Conservation (phyloP, 441 rosid species). For the Gossypium gossypioides region DNA sequence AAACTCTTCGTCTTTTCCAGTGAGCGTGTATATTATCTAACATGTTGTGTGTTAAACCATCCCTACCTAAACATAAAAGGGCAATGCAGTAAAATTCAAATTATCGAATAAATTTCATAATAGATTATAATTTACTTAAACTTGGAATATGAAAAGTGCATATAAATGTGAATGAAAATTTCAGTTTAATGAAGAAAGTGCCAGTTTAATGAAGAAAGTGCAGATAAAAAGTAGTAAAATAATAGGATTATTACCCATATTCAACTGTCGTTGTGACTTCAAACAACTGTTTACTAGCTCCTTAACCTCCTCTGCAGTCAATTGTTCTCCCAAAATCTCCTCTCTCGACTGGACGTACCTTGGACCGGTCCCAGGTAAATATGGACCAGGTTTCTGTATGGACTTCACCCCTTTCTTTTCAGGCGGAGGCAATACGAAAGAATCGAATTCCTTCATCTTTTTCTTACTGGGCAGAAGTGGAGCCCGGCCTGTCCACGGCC, state of each 20-base stretch:
- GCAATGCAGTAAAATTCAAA: neutral
- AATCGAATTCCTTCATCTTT: conserved; percentile 71
- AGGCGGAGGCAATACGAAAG: conserved; percentile 67
- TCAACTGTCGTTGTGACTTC: conserved; percentile 65
- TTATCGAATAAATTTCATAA: neutral
- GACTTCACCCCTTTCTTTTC: conserved; percentile 78
- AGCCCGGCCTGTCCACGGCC: conserved; percentile 93
- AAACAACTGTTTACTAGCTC: conserved; percentile 47
- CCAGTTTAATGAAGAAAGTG: neutral
- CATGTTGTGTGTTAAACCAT: conserved; percentile 95
- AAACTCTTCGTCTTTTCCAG: conserved; percentile 79
- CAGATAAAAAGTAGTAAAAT: neutral
- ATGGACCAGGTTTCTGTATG: conserved; percentile 80
- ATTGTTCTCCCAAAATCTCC: conserved; percentile 80
- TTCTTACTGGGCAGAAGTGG: conserved; percentile 68
- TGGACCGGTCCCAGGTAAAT: conserved; percentile 62
- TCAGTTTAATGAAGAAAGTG: neutral
- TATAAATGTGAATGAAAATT: neutral
- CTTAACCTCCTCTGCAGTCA: conserved; percentile 56
- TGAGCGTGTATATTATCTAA: conserved; percentile 78
- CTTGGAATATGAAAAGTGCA: neutral
- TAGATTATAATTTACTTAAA: neutral
- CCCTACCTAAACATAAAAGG: conserved; percentile 55
- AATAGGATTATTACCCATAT: conserved; percentile 51
- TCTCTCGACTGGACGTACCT: conserved; percentile 63